Base-by-base conservation (phyloP, 2,329 filamentous ascomycete species). In the Colletotrichum orbiculare region DNA sequence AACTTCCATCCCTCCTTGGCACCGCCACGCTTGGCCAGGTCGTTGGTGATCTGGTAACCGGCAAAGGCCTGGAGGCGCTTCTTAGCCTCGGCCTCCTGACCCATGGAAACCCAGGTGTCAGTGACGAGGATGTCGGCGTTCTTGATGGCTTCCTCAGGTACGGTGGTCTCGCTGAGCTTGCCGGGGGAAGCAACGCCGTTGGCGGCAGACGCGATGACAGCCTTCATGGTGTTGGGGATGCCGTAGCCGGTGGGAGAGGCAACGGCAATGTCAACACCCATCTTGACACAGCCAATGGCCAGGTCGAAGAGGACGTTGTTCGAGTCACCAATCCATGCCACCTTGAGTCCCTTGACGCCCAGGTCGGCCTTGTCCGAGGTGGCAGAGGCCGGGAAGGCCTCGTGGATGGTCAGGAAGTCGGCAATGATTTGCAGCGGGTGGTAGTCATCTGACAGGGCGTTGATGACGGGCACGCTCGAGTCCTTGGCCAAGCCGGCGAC, bases 21-120 rank as follows among this genome's bases (percentile, higher is more conserved):
- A 17, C 93, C 94, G 47, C 94, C 94, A 54, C 89, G 85, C 78
- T 90, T 87, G 2, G 94, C 95, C 70, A 99, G 83, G 47, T 96
- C 92, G 52, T 89, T 87, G 3, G 95, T 97, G 73, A 99, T 91
- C 76, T 97, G 95, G 79, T 94, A 99, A 12, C 95, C 94, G 37
- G 86, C 85, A 76, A 99, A 99, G 2, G 89, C 93, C 74, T 90
- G 87, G 66, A 97, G 76, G 54, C 93, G 85, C 82, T 91, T 91
- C 70, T 89, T 84, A 43, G 89, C 84, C 78, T 99, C 96, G 61
- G 87, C 88, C 78, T 99, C 96, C 79, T 98, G 95, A 50, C 96
- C 96, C 96, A 99, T 99, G 1, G 93, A 97, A 38, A 99, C 87
- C 96, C 96, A 99, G 1, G 96, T 99, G 74, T 99, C 96, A 1